Conservation (phyloP, 331 rosid species). For the Quercus phellos region DNA sequence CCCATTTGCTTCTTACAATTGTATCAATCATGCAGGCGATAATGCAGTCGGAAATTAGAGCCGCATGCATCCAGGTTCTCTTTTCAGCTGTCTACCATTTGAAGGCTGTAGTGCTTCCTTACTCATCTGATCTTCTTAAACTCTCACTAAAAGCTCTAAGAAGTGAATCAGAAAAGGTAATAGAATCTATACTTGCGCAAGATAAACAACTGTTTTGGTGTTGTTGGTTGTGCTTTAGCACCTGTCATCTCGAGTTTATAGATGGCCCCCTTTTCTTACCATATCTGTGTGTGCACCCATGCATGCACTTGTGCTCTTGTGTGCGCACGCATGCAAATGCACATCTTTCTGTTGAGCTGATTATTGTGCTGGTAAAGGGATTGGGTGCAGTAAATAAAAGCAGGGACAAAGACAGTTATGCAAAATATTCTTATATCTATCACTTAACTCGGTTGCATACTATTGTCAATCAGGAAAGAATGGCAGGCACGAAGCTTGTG, state of each 20-base stretch:
- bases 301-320: no score
- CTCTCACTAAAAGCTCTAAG: slow-evolving; percentile 55
- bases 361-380: background rate
- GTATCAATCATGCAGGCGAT: slow-evolving; percentile 38
- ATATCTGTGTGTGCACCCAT: background rate
- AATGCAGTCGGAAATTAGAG: slow-evolving; percentile 55
- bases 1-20: slow-evolving; percentile 25
- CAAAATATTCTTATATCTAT: background rate
- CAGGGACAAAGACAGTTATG: background rate
- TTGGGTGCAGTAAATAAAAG: background rate
- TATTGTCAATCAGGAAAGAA: slow-evolving; percentile 57
- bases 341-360: background rate
- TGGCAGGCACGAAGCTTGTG: slow-evolving; percentile 81
- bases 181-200: background rate
- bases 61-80: slow-evolving; percentile 80
- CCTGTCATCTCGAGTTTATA: background rate
- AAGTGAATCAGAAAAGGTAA: slow-evolving; percentile 66
- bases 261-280: background rate
- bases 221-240: background rate
- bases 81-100: slow-evolving; percentile 84
- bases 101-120: slow-evolving; percentile 57
- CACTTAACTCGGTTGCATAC: background rate
- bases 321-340: background rate
- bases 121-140: slow-evolving; percentile 55
- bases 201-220: background rate